Evolutionary conservation across 1,139 yeast species (phyloP).

Genomic region (Sugiyamaella paludigena): DNA sequence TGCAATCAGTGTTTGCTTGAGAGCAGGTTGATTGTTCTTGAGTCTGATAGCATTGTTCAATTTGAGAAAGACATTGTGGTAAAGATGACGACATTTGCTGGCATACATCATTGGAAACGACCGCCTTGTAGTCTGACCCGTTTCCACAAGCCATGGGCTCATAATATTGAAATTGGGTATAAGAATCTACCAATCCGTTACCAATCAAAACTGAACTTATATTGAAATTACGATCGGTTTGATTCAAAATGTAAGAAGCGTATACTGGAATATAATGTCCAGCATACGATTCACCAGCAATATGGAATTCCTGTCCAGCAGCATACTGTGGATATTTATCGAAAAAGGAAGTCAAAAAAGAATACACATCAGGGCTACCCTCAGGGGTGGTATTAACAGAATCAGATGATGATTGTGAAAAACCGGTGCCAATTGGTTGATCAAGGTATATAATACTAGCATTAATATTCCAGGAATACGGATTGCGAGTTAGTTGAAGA

Average conservation of each 20-base stretch:
- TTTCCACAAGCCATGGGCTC: constrained; percentile 83
- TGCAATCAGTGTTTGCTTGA: constrained; percentile 5
- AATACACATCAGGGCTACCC: constrained; percentile 91
- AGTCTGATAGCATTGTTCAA: constrained; percentile 2
- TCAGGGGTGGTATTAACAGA: constrained; percentile 48
- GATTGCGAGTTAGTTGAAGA: constrained; percentile 39
- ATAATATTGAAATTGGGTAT: constrained; percentile 64
- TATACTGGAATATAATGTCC: constrained; percentile 96
- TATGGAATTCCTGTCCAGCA: constrained; percentile 69
- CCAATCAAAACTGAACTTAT: constrained; percentile 82
- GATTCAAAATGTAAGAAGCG: constrained; percentile 77
- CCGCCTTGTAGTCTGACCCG: constrained; percentile 53
- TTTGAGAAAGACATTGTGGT: constrained; percentile 1
- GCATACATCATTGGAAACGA: background rate
- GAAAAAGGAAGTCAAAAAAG: constrained; percentile 86
- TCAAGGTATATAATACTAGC: constrained; percentile 69
- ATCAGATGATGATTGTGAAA: constrained; percentile 67
- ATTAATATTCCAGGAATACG: constrained; percentile 66
- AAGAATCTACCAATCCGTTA: constrained; percentile 77
- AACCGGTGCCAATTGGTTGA: constrained; percentile 76
- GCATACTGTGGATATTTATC: constrained; percentile 84
- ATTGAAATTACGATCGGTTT: constrained; percentile 75
- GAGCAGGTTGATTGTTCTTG: background rate
- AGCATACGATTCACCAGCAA: constrained; percentile 96
- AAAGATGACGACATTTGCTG: background rate